Conservation (phyloP, 768 basidiomycete species). For the Brasilioporus rufonigricans region DNA sequence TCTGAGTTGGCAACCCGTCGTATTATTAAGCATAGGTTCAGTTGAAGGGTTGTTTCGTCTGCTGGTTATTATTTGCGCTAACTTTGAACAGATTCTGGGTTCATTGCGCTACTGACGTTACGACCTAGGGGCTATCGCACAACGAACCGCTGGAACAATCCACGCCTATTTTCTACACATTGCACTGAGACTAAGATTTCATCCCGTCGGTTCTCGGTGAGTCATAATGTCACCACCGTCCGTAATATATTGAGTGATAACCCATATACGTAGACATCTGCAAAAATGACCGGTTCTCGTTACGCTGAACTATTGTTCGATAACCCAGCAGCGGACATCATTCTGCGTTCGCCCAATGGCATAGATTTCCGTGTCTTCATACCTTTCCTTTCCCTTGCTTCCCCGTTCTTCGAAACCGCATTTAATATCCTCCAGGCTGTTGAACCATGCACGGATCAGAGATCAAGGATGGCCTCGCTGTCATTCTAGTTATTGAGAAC, state of each 20-base stretch:
- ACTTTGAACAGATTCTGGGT: background rate
- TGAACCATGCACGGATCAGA: slow-evolving; percentile 8
- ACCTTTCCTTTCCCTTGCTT: too few relatives aligned
- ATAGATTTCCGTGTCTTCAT: too few relatives aligned
- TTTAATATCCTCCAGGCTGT: slow-evolving; percentile 27
- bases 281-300: background rate
- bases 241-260: too few relatives aligned
- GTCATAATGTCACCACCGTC: too few relatives aligned
- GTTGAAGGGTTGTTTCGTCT: too few relatives aligned
- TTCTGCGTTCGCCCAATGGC: background rate
- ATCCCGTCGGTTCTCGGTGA: background rate
- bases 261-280: background rate
- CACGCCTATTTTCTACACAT: too few relatives aligned
- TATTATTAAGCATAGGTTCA: too few relatives aligned
- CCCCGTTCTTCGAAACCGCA: slow-evolving; percentile 22
- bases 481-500: slow-evolving; percentile 17
- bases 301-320: slow-evolving; percentile 16
- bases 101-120: too few relatives aligned
- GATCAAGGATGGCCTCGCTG: slow-evolving; percentile 13
- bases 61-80: background rate
- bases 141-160: too few relatives aligned
- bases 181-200: too few relatives aligned
- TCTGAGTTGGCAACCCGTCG: too few relatives aligned
- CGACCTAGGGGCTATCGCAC: background rate
- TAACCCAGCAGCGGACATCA: slow-evolving; percentile 15